Evolutionary conservation across 2,329 filamentous ascomycete species (phyloP), one percentile per base, ranked within the genome.

Genomic region (Teratosphaeria pseudoeucalypti): DNA sequence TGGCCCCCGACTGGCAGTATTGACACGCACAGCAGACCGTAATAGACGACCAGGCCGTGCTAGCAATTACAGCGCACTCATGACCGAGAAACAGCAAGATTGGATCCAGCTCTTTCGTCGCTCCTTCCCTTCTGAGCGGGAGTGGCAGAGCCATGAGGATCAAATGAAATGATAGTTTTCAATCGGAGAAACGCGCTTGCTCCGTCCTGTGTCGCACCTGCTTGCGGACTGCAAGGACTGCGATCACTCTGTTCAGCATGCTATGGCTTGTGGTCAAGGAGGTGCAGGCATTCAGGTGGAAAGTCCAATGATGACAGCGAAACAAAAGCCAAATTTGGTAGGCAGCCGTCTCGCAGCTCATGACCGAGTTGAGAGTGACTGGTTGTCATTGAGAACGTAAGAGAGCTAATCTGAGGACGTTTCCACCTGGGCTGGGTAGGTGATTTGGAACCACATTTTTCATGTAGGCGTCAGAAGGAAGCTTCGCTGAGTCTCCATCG

Each of bases 151-250:
- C 66, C 59, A 63, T 69, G 67, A 69, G 63, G 66, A 65, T 61
- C 61, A 61, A 56, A 61, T 57, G 57, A 65, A 65, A 68, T 53
- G 68, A 71, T 73, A 73, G 71, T 73, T 73, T 73, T 73, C 71
- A 73, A 73, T 71, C 71, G 70, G 64, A 70, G 65, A 52, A 63
- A 65, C 65, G 60, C 66, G 65, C 64, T 70, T 64, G 71, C 69
- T 71, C 67, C 68, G 67, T 68, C 64, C 63, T 61, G 58, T 23
- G 54, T 54, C 47, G 47, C 37, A 34, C 32, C 34, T 39, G 27
- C 27, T 54, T 54, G 54, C 39, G 56, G 57, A 57, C 54, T 59
- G 64, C 54, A 60, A 69, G 64, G 67, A 68, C 29, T 23, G 23
- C 34, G 52, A 26, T 58, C 16, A 26, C 6, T 14, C 12, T 27